These are phyloP conservation scores for Phytophthora sojae DNA, from an alignment of 352 stramenopile species.

Conservation along the genomic window DNA sequence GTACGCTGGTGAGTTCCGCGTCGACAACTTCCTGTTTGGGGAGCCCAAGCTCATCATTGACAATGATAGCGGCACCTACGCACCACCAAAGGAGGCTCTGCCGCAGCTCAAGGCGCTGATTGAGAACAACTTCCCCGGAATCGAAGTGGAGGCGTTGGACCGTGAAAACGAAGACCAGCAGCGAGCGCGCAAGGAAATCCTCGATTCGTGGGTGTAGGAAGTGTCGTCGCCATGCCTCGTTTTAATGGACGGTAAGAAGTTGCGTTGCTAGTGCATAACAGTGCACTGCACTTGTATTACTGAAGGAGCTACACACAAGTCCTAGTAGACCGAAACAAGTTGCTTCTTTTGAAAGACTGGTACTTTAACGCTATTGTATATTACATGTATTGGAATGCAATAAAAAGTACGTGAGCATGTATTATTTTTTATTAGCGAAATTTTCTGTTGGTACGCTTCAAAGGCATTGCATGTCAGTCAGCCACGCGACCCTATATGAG, in stretches of 20 bases:
- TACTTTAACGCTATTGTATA: too few species aligned
- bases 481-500: too few species aligned
- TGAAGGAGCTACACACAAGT: not conserved
- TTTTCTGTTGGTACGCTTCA: too few species aligned
- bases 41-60: slow-evolving; percentile 48
- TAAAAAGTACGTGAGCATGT: too few species aligned
- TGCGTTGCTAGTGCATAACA: not conserved
- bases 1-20: slow-evolving; percentile 46
- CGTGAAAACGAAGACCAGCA: slow-evolving; percentile 33
- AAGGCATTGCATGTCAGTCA: too few species aligned
- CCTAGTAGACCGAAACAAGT: not conserved
- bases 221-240: not conserved
- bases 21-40: slow-evolving; percentile 38
- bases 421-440: too few species aligned
- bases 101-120: slow-evolving; percentile 44
- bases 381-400: too few species aligned
- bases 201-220: slow-evolving; percentile 38
- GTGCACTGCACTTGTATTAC: not conserved
- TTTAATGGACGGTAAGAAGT: not conserved
- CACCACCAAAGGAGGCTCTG: slow-evolving; percentile 40
- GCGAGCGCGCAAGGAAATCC: slow-evolving; percentile 40
- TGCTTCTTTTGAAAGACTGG: not conserved
- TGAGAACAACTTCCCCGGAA: slow-evolving; percentile 49
- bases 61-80: slow-evolving; percentile 55
- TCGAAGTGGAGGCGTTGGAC: slow-evolving; percentile 39